Evolutionary conservation across 75 land plant species (phyloP).

Genomic region (Ceratopteris richardii): DNA sequence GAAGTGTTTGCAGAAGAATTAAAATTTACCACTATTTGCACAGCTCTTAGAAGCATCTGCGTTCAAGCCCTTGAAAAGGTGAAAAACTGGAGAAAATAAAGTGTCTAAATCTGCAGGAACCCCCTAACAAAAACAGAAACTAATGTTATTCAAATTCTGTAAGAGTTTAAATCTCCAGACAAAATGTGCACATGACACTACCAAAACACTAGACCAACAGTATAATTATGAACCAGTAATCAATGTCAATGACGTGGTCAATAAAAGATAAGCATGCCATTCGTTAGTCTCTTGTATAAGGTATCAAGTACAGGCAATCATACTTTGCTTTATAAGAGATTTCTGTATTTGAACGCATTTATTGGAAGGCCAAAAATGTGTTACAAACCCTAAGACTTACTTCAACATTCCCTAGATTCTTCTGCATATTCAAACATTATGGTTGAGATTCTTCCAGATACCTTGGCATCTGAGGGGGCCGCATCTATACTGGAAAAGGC

Average conservation of each 20-base stretch:
- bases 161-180: too few relatives aligned
- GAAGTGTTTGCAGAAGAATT: background rate
- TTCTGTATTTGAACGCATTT: background rate
- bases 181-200: too few relatives aligned
- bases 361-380: background rate
- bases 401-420: too few relatives aligned
- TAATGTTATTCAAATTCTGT: too few relatives aligned
- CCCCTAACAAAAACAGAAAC: background rate
- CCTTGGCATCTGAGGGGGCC: conserved; percentile 19
- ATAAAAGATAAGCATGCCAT: too few relatives aligned
- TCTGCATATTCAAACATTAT: too few relatives aligned
- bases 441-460: too few relatives aligned
- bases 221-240: conserved; percentile 7
- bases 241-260: too few relatives aligned
- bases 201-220: background rate
- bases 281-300: too few relatives aligned
- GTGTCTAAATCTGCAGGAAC: conserved; percentile 11
- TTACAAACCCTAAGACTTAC: too few relatives aligned
- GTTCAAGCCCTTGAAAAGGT: conserved; percentile 17
- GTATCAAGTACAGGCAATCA: too few relatives aligned
- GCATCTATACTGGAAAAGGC: conserved; percentile 7
- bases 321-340: background rate
- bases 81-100: conserved; percentile 62
- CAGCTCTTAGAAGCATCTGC: conserved; percentile 21
- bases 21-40: conserved; percentile 1